Percentiles rank a stretch among this genome's conserved stretches.
phyloP scores from a whole-genome alignment of 768 basidiomycete genomes.

The Xerocomus brunneocitrinus region DNA sequence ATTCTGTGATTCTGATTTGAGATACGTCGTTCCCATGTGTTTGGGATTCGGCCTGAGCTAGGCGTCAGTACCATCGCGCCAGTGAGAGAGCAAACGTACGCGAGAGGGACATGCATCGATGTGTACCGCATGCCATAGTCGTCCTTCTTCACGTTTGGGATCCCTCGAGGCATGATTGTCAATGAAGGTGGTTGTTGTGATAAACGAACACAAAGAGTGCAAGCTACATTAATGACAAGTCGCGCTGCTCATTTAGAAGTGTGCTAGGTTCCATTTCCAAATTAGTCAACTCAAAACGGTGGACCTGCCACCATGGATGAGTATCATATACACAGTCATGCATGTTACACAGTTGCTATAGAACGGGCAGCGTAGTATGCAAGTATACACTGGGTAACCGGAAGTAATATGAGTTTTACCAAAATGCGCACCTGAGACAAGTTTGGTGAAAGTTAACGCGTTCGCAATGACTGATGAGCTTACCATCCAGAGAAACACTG shows the following conservation, averaged over 20 bases:
- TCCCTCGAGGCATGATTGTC: slow-evolving; percentile 69
- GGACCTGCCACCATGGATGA: background rate
- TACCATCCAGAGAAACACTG: slow-evolving; percentile 96
- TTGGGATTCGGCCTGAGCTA: slow-evolving; percentile 67
- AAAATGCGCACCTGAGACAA: slow-evolving; percentile 63
- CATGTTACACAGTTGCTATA: slow-evolving; percentile 23
- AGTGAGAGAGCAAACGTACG: slow-evolving; percentile 39
- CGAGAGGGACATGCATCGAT: slow-evolving; percentile 72
- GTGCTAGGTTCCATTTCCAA: slow-evolving; percentile 8
- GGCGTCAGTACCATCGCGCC: slow-evolving; percentile 10
- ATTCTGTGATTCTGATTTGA: slow-evolving; percentile 71
- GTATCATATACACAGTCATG: slow-evolving; percentile 4
- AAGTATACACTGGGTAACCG: slow-evolving; percentile 1
- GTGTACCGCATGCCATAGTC: slow-evolving; percentile 82
- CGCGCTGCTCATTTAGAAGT: background rate
- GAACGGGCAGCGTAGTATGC: slow-evolving; percentile 13
- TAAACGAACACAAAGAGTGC: background rate
- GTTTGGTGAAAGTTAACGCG: background rate
- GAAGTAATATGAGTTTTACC: slow-evolving; percentile 40
- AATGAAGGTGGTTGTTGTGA: background rate
- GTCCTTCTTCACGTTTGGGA: slow-evolving; percentile 76
- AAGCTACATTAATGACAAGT: background rate
- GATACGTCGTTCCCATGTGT: slow-evolving; percentile 70
- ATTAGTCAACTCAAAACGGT: slow-evolving; percentile 3
- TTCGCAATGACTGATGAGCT: background rate